Base-by-base conservation (phyloP, 1,284 basidiomycete genomes). In the Bondarzewia mesenterica region DNA sequence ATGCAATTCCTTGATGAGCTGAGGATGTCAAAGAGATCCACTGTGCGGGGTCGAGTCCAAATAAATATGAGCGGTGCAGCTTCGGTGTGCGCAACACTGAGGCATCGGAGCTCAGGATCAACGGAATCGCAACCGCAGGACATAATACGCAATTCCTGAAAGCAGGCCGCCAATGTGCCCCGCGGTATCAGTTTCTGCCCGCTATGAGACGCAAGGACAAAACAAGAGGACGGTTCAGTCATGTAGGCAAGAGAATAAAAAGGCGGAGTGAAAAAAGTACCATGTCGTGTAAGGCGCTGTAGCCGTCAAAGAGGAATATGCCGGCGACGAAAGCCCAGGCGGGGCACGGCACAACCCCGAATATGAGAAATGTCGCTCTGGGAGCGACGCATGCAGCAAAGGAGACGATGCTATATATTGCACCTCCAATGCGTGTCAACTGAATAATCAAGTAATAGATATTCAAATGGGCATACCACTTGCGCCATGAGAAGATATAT, bases 81-180 rank as follows among this genome's bases (percentile, higher is more conserved):
- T n/a, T n/a, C n/a, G n/a, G n/a, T n/a, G n/a, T n/a, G n/a, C n/a
- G n/a, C n/a, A n/a, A n/a, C 20, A 14, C 39, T 18, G 6, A 3
- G 22, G 27, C 36, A 51, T 37, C 39, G 45, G 8, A 53, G 3
- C n/a, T 32, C 53, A 27, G 14, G 54, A 49, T 25, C 57, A 35
- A 32, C 29, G 29, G 12, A 32, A n/a, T 10, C 29, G 29, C 29
- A 32, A 7, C 12, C 29, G 29, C 41, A 54, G 54, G 2, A 64
- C 16, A 50, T 56, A 89, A 55, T 82, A 89, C 4, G 64, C 75
- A 23, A 84, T 64, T 15, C 91, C 91, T 41, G 80, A 74, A 2
- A 88, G 54, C 15, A 91, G 67, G 3, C 91, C 92, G 0, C 84
- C 89, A 5, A 93, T 70, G 62, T 94, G 91, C 3, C 85, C 90